A percentile compares a stretch with the other conserved stretches of the same genome.
These are phyloP conservation scores for Dendrothele bispora DNA, from an alignment of 768 basidiomycete species.

Conservation along the genomic window DNA sequence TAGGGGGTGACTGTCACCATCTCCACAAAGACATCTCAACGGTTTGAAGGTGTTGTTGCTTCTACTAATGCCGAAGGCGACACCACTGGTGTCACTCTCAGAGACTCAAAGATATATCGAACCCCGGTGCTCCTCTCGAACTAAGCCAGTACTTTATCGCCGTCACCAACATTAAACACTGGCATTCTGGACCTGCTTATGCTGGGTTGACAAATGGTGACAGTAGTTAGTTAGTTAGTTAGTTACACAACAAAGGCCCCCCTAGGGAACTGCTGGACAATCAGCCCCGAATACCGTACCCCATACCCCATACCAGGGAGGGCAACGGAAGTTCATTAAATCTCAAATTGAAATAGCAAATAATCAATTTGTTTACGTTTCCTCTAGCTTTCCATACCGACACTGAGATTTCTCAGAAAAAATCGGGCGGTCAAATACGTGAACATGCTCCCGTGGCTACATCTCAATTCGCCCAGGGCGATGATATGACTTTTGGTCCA, in stretches of 20 bases:
- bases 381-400: constrained; percentile 78
- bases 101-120: constrained; percentile 72
- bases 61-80: constrained; percentile 67
- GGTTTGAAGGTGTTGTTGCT: constrained; percentile 71
- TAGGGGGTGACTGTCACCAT: constrained; percentile 84
- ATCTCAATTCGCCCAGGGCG: constrained; percentile 34
- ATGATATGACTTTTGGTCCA: constrained; percentile 72
- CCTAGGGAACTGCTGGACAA: too few relatives aligned
- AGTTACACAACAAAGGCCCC: too few relatives aligned
- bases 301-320: too few relatives aligned
- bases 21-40: constrained; percentile 64
- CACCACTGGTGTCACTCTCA: constrained; percentile 69
- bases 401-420: constrained; percentile 69
- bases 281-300: too few relatives aligned
- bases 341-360: too few relatives aligned
- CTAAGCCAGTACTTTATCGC: constrained; percentile 70
- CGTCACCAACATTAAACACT: constrained; percentile 69
- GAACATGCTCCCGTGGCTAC: constrained; percentile 48
- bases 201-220: constrained; percentile 68
- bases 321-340: too few relatives aligned
- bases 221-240: constrained; percentile 51
- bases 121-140: constrained; percentile 66
- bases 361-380: too few relatives aligned
- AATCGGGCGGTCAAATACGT: constrained; percentile 49
- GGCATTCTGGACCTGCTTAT: constrained; percentile 75